Evolutionary conservation across 2,329 filamentous ascomycete genomes (phyloP), one percentile per base, ranked within the genome.

Genomic region (Microascus cirrosus): DNA sequence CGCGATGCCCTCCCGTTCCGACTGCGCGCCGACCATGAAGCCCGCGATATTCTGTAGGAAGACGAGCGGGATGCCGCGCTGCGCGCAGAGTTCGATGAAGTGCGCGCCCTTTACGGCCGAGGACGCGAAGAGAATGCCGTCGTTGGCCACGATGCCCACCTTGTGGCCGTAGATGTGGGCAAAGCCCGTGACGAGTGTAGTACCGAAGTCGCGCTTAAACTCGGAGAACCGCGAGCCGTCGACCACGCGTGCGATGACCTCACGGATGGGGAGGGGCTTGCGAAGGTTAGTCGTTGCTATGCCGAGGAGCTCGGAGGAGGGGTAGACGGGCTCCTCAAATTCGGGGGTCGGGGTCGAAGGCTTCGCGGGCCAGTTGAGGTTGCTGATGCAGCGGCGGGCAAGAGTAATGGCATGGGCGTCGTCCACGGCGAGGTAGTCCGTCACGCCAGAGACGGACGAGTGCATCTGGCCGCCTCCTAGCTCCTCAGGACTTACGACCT

Each of bases 1-100:
- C 58, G 94, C 94, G 65, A 99, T 97, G 13, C 94, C 94, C 56
- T 93, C 93, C 58, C 88, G 87, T 74, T 99, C 94, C 0, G 93
- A 91, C 65, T 94, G 90, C 20, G 84, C 82, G 51, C 94, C 94
- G 35, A 99, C 94, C 94, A 99, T 99, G 81, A 99, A 99, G 51
- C 94, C 94, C 6, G 86, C 87, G 69, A 99, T 97, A 71, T 99
- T 97, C 71, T 99, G 94, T 22, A 99, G 76, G 74, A 97, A 97
- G 55, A 97, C 80, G 11, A 97, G 78, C 1, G 94, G 93, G 59
- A 97, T 89, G 57, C 89, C 85, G 59, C 94, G 87, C 72, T 96
- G 91, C 34, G 87, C 81, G 75, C 93, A 97, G 4, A 99, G 83
- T 73, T 99, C 90, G 66, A 97, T 90, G 71, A 99, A 99, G 74